A percentile compares a stretch with the other conserved stretches of the same genome.
These are phyloP conservation scores for Sphaerulina musiva DNA, from an alignment of 2,329 filamentous ascomycete species.

Conservation along the genomic window DNA sequence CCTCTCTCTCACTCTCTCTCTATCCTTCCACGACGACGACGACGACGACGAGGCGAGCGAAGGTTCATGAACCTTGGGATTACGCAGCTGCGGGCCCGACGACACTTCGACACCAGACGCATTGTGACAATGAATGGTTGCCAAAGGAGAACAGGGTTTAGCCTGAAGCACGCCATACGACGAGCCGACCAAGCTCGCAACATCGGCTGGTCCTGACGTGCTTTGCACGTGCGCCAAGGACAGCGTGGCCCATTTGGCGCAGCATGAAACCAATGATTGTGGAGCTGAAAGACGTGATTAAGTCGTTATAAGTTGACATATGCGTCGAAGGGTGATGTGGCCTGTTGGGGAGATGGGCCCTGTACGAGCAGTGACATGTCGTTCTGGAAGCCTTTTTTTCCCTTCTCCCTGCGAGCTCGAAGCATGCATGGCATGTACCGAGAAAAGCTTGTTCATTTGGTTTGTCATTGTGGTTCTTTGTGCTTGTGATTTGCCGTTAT, in stretches of 20 bases:
- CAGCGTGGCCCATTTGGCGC: background rate
- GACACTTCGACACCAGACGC: constrained; percentile 2
- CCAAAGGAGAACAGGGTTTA: constrained; percentile 10
- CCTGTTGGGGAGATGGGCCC: too few species aligned
- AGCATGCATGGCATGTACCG: too few species aligned
- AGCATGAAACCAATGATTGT: background rate
- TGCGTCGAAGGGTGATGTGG: too few species aligned
- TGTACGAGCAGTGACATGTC: background rate
- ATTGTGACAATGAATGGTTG: background rate
- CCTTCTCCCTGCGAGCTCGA: too few species aligned
- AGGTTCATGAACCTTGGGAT: background rate
- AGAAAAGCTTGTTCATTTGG: too few species aligned
- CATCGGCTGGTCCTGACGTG: constrained; percentile 6
- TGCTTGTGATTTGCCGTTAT: too few species aligned
- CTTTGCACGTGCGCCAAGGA: constrained; percentile 12
- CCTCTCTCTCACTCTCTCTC: too few species aligned
- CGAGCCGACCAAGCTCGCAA: constrained; percentile 4
- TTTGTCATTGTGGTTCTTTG: too few species aligned
- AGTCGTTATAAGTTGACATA: background rate
- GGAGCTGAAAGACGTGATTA: constrained; percentile 2
- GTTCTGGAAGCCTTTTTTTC: background rate
- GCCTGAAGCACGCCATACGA: constrained; percentile 16
- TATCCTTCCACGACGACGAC: background rate
- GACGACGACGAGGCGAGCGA: background rate
- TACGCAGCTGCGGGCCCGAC: constrained; percentile 10